Percentiles rank a stretch among this genome's conserved stretches.
phyloP scores from a whole-genome alignment of 805 yeast genomes.

The Wickerhamomyces bovis region DNA sequence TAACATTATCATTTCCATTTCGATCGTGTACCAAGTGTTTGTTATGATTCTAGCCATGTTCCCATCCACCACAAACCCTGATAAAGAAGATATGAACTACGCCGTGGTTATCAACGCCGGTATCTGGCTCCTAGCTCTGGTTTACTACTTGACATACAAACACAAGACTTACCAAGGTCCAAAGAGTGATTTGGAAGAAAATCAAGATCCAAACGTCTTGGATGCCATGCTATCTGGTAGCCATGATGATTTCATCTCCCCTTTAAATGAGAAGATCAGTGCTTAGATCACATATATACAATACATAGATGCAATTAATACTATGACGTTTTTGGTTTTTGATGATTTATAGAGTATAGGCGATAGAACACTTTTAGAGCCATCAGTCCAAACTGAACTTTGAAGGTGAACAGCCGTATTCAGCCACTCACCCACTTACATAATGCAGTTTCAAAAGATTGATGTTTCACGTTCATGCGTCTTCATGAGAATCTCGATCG shows the following conservation, averaged over 20 bases:
- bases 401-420: too few species aligned
- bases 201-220: not conserved
- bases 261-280: not conserved
- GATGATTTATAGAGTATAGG: too few species aligned
- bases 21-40: conserved; percentile 43
- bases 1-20: conserved; percentile 36
- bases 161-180: conserved; percentile 57
- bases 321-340: too few species aligned
- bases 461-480: too few species aligned
- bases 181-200: conserved; percentile 6
- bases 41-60: conserved; percentile 52
- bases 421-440: too few species aligned
- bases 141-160: conserved; percentile 48
- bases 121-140: conserved; percentile 47
- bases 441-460: too few species aligned
- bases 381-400: too few species aligned
- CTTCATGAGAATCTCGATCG: too few species aligned
- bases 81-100: conserved; percentile 52
- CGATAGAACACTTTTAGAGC: too few species aligned
- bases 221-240: not conserved
- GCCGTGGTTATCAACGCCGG: conserved; percentile 60
- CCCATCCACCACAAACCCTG: conserved; percentile 42
- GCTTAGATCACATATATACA: not conserved
- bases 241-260: not conserved
- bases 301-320: too few species aligned